These are phyloP conservation scores for Skeletonema menzelii DNA, from an alignment of 108 stramenopile species.

Conservation along the genomic window DNA sequence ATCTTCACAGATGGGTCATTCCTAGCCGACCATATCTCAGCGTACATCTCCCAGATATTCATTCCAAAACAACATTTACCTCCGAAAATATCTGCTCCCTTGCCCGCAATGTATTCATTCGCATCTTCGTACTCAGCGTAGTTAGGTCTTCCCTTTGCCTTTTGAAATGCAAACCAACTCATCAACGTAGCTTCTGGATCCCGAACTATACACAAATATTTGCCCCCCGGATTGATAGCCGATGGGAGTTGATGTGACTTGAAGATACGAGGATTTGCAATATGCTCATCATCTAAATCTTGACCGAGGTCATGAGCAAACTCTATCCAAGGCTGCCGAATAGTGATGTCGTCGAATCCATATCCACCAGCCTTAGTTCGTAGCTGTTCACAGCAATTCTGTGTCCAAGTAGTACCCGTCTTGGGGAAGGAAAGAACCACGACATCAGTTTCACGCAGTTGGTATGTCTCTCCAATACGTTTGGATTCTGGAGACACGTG, in stretches of 20 bases:
- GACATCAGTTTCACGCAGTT: background rate
- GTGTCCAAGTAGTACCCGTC: background rate
- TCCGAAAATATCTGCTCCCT: background rate
- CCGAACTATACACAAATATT: background rate
- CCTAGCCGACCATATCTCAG: background rate
- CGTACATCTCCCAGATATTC: background rate
- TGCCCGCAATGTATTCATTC: background rate
- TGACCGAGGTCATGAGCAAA: background rate
- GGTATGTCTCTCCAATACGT: background rate
- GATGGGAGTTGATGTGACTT: background rate
- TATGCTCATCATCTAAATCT: background rate
- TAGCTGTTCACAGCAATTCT: background rate
- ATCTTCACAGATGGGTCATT: background rate
- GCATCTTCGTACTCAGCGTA: background rate
- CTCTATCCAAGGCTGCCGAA: background rate
- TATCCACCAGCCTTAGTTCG: background rate
- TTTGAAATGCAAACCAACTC: constrained; percentile 1
- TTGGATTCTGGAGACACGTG: background rate
- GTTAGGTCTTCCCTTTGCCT: background rate
- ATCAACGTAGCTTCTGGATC: background rate
- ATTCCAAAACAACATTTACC: background rate
- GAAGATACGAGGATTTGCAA: background rate
- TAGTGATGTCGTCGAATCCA: background rate
- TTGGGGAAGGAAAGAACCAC: background rate
- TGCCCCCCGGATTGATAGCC: background rate